phyloP scores from a whole-genome alignment of 768 basidiomycete genomes.

The Symmetrospora coprosmae region DNA sequence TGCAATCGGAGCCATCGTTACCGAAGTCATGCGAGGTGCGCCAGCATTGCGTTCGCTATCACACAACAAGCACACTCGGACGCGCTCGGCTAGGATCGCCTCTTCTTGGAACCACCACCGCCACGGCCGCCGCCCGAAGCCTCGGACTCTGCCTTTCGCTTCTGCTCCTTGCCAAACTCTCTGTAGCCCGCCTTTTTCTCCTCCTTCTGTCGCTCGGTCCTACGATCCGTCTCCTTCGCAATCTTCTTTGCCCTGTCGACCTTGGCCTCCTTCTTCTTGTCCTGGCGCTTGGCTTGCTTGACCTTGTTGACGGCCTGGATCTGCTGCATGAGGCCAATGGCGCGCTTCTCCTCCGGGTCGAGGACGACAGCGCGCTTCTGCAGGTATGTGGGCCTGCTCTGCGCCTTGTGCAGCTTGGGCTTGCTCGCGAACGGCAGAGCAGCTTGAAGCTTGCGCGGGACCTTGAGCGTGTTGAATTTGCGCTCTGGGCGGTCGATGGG shows the following conservation, averaged over 20 bases:
- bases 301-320: conserved; percentile 82
- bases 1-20: no score
- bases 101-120: no score
- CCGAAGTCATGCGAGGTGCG: no score
- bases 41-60: no score
- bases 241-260: conserved; percentile 53
- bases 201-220: conserved; percentile 23
- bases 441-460: conserved; percentile 81
- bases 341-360: conserved; percentile 88
- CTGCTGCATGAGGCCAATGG: conserved; percentile 79
- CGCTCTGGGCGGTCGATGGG: conserved; percentile 61
- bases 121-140: background rate
- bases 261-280: conserved; percentile 71
- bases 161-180: conserved; percentile 20
- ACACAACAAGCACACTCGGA: no score
- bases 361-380: conserved; percentile 89
- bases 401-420: conserved; percentile 65
- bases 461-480: conserved; percentile 76
- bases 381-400: conserved; percentile 47
- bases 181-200: conserved; percentile 23
- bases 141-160: conserved; percentile 30
- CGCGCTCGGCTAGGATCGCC: no score
- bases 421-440: conserved; percentile 83
- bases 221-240: conserved; percentile 43
- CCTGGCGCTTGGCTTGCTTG: conserved; percentile 59